These are phyloP conservation scores for Penstemon eatonii DNA, from an alignment of 257 asterid species.

Conservation along the genomic window DNA sequence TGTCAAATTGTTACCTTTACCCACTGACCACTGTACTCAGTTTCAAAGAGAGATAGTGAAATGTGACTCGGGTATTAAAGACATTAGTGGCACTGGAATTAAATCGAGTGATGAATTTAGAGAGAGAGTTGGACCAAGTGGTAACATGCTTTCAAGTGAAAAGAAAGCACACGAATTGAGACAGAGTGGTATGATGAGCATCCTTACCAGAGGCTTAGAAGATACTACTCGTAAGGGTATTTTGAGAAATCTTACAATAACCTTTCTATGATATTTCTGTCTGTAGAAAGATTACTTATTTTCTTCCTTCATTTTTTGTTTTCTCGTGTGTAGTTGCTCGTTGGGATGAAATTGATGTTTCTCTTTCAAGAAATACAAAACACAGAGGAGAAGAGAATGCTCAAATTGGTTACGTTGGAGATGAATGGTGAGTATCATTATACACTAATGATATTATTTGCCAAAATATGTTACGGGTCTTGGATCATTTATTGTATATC, in stretches of 20 bases:
- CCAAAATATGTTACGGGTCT: neutral
- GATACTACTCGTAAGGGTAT: constrained; percentile 59
- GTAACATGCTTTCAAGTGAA: constrained; percentile 36
- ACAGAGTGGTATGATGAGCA: constrained; percentile 43
- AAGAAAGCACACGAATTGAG: constrained; percentile 28
- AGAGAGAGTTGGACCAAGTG: constrained; percentile 37
- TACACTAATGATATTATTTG: neutral
- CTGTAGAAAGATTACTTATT: neutral
- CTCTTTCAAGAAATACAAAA: constrained; percentile 34
- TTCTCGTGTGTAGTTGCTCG: constrained; percentile 61
- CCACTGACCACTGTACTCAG: constrained; percentile 11
- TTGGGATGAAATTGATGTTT: constrained; percentile 64
- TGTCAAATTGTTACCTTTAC: constrained; percentile 29
- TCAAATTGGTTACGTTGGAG: constrained; percentile 76
- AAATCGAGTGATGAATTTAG: constrained; percentile 28
- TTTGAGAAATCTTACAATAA: neutral
- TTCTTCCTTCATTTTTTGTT: constrained; percentile 18
- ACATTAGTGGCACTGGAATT: constrained; percentile 20
- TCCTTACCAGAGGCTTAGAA: constrained; percentile 66
- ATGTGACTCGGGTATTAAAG: constrained; percentile 32
- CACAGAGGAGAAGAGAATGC: constrained; percentile 30
- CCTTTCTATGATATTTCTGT: neutral
- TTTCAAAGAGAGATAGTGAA: constrained; percentile 31
- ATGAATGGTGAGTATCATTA: constrained; percentile 69
- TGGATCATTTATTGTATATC: neutral